phyloP scores from a whole-genome alignment of 2,329 filamentous ascomycete genomes.

The Aspergillus viridinutans region DNA sequence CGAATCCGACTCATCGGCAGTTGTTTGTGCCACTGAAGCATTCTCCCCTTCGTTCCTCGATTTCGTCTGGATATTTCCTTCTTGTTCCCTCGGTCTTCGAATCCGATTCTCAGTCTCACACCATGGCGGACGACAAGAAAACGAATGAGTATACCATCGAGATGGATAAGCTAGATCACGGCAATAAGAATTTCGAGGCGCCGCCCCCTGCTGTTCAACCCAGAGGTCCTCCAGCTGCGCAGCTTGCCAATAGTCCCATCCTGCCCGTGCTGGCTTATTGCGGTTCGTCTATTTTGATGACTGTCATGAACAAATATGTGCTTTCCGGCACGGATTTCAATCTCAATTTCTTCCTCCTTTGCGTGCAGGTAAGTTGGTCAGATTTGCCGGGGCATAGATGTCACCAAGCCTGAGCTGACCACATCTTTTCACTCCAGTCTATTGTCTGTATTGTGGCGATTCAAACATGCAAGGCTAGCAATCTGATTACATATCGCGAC shows the following conservation, averaged over 20 bases:
- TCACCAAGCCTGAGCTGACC: background rate
- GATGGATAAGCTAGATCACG: conserved; percentile 58
- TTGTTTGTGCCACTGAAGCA: background rate
- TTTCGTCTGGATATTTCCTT: background rate
- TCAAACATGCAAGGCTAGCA: conserved; percentile 71
- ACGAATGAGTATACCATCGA: conserved; percentile 70
- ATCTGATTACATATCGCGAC: conserved; percentile 75
- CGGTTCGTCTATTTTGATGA: conserved; percentile 96
- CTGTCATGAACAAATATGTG: conserved; percentile 99
- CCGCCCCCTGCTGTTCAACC: conserved; percentile 36
- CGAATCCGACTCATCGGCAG: background rate
- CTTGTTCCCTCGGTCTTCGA: background rate
- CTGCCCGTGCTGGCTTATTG: conserved; percentile 88
- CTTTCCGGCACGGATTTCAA: conserved; percentile 90
- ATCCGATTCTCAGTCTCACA: conserved; percentile 18
- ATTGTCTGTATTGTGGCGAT: conserved; percentile 86
- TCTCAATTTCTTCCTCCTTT: conserved; percentile 91
- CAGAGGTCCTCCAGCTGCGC: conserved; percentile 34
- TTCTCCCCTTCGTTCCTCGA: conserved; percentile 1
- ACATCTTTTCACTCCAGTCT: conserved; percentile 53
- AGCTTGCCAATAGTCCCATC: conserved; percentile 69
- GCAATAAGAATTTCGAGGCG: conserved; percentile 45
- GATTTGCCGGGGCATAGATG: background rate
- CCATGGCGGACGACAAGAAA: conserved; percentile 87
- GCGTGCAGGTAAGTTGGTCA: conserved; percentile 70